These are phyloP conservation scores for Podila minutissima DNA, from an alignment of 192 early-diverging fungal genomes.

Conservation along the genomic window DNA sequence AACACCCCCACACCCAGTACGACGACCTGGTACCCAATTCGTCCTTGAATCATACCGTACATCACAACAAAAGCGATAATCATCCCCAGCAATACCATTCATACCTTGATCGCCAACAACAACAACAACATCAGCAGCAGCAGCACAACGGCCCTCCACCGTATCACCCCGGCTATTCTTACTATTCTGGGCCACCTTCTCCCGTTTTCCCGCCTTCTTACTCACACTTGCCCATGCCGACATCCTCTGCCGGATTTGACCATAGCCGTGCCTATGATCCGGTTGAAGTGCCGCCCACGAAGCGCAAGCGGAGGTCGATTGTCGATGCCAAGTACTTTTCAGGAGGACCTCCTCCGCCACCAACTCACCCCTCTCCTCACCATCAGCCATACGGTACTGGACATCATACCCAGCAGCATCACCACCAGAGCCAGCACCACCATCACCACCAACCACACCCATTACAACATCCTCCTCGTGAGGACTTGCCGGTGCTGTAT, in stretches of 20 bases:
- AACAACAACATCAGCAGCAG: neutral
- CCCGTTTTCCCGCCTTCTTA: neutral
- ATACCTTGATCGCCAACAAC: slow-evolving; percentile 1
- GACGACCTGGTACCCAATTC: neutral
- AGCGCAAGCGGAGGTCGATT: slow-evolving; percentile 31
- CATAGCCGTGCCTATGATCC: neutral
- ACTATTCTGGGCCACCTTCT: slow-evolving; percentile 3
- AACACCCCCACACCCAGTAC: neutral
- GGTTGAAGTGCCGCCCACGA: slow-evolving; percentile 6
- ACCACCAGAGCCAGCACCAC: neutral
- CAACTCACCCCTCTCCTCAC: neutral
- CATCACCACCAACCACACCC: neutral
- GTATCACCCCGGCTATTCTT: neutral
- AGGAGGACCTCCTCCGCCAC: slow-evolving; percentile 8
- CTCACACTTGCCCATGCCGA: neutral
- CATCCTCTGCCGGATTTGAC: neutral
- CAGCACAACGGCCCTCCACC: neutral
- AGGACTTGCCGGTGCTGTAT: neutral
- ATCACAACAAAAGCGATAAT: neutral
- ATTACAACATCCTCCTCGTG: neutral
- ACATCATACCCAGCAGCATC: neutral
- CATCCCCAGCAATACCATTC: neutral
- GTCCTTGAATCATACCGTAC: neutral
- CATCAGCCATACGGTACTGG: neutral
- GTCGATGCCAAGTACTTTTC: slow-evolving; percentile 18